Base-by-base conservation (phyloP, 148 eudicot species). In the Rhododendron ovatum region DNA sequence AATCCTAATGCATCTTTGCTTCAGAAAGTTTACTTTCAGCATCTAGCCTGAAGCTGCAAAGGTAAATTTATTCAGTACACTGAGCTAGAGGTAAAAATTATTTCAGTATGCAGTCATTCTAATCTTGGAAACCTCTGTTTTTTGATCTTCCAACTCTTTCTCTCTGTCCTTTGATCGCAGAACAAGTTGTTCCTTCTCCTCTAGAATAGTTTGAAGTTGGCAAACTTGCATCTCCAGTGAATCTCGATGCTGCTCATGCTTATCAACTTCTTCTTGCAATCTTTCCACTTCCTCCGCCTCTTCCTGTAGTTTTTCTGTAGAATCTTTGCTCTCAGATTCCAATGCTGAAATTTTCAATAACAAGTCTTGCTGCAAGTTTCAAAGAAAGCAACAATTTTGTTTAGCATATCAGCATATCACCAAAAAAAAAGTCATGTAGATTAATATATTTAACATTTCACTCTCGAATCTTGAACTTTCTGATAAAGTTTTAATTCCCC, bases 111-210 rank as follows among this genome's bases (percentile, higher is more conserved):
- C 18, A 63, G 51, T 81, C 35, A 87, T 55, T 81, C 15, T 47
- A 82, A 83, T 86, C 57, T 33, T 24, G 77, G 35, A 84, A 86
- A 96, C 99, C 99, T 95, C 93, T 84, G 91, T 87, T 78, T 89
- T 93, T 83, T 92, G 91, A 83, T 87, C 93, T 88, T 95, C 93
- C 85, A 92, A 82, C 85, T 89, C 92, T 88, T 92, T 92, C 87
- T 92, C 96, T 88, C 90, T 89, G 73, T 88, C 94, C 84, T 88
- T 88, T 84, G 51, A 85, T 86, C 90, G 92, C 82, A 89, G 24
- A 86, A 96, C 89, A 82, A 92, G 91, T 88, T 91, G 92, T 57
- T 39, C 7, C 43, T 39, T 39, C 7, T 39, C 43, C 43, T 39
- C 43, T 6, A 39, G 6, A 39, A 39, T 92, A 61, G 61, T 81